Evolutionary conservation across 2,329 filamentous ascomycete genomes (phyloP).

Genomic region (Spiromastix sp.): DNA sequence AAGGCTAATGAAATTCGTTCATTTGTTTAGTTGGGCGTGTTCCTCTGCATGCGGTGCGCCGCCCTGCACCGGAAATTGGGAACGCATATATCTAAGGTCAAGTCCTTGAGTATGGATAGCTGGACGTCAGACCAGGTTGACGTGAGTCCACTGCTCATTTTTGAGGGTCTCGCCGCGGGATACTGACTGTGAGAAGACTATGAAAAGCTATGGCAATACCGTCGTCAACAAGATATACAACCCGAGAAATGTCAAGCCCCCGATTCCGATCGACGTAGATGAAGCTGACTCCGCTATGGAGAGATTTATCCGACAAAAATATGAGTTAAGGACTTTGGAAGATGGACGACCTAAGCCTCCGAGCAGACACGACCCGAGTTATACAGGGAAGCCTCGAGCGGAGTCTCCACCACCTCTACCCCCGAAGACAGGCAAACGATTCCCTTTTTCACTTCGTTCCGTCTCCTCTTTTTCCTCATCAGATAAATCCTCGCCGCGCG

Average conservation of each 20-base stretch:
- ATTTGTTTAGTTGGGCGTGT: slow-evolving; percentile 66
- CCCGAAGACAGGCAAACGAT: slow-evolving; percentile 50
- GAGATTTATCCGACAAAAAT: slow-evolving; percentile 88
- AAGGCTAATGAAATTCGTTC: slow-evolving; percentile 6
- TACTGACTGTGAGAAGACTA: slow-evolving; percentile 54
- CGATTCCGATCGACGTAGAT: slow-evolving; percentile 81
- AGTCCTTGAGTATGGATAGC: slow-evolving; percentile 96
- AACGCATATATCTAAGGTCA: slow-evolving; percentile 97
- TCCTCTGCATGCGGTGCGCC: slow-evolving; percentile 96
- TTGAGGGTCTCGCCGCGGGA: slow-evolving; percentile 1
- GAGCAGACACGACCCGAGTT: slow-evolving; percentile 46
- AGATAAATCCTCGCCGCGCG: slow-evolving; percentile 41
- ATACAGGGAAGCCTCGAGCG: slow-evolving; percentile 42
- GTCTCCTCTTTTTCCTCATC: slow-evolving; percentile 56
- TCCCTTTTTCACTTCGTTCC: slow-evolving; percentile 56
- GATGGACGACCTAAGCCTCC: slow-evolving; percentile 34
- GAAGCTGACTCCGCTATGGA: slow-evolving; percentile 93
- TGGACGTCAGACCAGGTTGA: slow-evolving; percentile 96
- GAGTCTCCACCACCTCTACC: slow-evolving; percentile 46
- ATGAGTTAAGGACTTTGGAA: slow-evolving; percentile 55
- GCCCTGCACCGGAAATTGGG: slow-evolving; percentile 91
- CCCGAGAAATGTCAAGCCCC: slow-evolving; percentile 67
- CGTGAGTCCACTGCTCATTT: slow-evolving; percentile 42
- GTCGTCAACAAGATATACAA: slow-evolving; percentile 86
- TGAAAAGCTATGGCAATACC: slow-evolving; percentile 84